Evolutionary conservation across 176 grass and related monocot species (phyloP).

Genomic region (Oryza meridionalis): DNA sequence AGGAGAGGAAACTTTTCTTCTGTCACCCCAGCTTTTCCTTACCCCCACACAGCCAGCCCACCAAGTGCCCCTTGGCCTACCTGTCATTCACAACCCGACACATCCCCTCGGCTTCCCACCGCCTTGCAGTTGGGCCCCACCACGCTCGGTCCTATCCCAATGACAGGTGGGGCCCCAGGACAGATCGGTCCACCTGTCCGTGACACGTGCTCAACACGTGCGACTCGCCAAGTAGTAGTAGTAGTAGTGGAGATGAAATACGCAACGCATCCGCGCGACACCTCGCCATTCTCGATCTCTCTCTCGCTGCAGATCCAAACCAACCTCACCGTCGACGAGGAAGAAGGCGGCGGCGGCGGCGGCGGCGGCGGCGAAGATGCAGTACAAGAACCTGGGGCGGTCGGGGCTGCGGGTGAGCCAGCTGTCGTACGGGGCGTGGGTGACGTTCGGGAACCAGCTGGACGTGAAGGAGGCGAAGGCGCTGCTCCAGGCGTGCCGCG

Average conservation of each 20-base stretch:
- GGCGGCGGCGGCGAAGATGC: slow-evolving; percentile 46
- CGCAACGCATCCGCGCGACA: not conserved
- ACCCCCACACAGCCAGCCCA: not conserved
- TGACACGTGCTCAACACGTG: not conserved
- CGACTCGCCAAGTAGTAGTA: not conserved
- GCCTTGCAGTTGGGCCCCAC: not conserved
- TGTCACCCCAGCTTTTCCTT: not conserved
- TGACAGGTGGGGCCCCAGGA: not conserved
- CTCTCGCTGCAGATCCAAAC: not conserved
- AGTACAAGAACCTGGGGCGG: slow-evolving; percentile 95
- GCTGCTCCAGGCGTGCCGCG: slow-evolving; percentile 86
- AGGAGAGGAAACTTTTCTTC: not conserved
- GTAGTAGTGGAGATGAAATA: not conserved
- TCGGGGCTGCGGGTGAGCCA: slow-evolving; percentile 95
- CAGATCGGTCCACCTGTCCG: slow-evolving; percentile 48
- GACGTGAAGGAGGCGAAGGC: slow-evolving; percentile 95
- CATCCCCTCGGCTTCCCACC: no score
- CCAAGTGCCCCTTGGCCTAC: not conserved
- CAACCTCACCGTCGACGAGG: not conserved
- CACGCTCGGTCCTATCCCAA: no score
- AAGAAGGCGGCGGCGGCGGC: not conserved
- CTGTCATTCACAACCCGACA: not conserved
- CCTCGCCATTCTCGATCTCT: not conserved
- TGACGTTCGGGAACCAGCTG: slow-evolving; percentile 96
- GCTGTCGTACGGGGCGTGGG: slow-evolving; percentile 87